Evolutionary conservation across 345 rosid genomes (phyloP).

Genomic region (Hypericum androsaemum): DNA sequence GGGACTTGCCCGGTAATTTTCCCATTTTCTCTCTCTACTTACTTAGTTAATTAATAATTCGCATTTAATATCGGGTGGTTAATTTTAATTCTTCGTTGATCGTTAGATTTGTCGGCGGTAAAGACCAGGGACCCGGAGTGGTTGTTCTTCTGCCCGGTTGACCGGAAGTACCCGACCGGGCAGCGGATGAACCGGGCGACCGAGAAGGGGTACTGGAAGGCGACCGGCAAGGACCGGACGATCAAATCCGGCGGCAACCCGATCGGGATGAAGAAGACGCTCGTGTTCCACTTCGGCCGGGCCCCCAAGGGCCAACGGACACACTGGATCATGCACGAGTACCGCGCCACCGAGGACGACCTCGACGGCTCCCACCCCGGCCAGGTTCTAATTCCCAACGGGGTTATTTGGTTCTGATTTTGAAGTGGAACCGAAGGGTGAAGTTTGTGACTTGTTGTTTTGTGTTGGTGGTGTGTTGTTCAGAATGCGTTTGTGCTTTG

Average conservation of each 20-base stretch:
- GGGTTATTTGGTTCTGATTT: slow-evolving; percentile 26
- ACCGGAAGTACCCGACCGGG: slow-evolving; percentile 67
- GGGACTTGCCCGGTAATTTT: slow-evolving; percentile 79
- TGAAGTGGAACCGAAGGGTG: neutral
- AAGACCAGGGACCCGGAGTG: slow-evolving; percentile 60
- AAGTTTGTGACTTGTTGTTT: neutral
- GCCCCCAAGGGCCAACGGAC: slow-evolving; percentile 75
- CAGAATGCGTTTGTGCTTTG: slow-evolving; percentile 61
- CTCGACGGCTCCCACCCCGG: slow-evolving; percentile 72
- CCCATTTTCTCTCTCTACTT: neutral
- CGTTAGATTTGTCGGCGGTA: slow-evolving; percentile 51
- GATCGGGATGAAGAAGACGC: slow-evolving; percentile 86
- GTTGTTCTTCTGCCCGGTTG: slow-evolving; percentile 94
- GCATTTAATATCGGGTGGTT: neutral
- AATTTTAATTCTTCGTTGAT: neutral
- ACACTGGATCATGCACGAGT: slow-evolving; percentile 89
- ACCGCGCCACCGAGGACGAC: slow-evolving; percentile 57
- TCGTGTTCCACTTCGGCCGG: slow-evolving; percentile 81
- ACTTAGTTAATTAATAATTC: neutral
- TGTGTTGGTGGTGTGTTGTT: neutral
- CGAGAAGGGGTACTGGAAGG: too few species aligned
- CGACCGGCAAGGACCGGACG: slow-evolving; percentile 57
- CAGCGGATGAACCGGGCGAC: too few species aligned
- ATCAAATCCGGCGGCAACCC: slow-evolving; percentile 41
- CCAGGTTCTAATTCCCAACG: slow-evolving; percentile 48